A percentile compares a stretch with the other conserved stretches of the same genome.
Evolutionary conservation across 768 basidiomycete genomes (phyloP).

Genomic region (Boletus vermiculosoides): DNA sequence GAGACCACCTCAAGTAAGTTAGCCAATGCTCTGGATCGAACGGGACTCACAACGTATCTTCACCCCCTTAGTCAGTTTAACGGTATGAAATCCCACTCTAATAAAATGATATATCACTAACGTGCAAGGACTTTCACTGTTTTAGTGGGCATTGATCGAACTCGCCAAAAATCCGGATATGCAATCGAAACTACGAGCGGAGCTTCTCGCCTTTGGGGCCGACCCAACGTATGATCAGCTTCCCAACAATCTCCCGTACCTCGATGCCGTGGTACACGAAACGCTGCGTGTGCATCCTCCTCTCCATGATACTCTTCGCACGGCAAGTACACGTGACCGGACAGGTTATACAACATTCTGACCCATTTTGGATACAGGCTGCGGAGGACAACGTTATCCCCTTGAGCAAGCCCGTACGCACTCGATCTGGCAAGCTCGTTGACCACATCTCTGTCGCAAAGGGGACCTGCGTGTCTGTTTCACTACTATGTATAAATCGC

Average conservation of each 20-base stretch:
- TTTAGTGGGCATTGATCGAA: conserved; percentile 56
- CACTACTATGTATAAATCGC: conserved; percentile 47
- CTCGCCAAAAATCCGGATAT: conserved; percentile 43
- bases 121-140: not conserved
- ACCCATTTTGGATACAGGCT: conserved; percentile 35
- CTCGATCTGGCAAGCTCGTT: conserved; percentile 39
- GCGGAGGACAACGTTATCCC: conserved; percentile 58
- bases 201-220: conserved; percentile 42
- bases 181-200: conserved; percentile 49
- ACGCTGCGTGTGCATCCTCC: conserved; percentile 46
- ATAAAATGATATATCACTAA: not conserved
- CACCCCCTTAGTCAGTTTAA: conserved; percentile 8
- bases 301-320: conserved; percentile 23
- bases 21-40: not conserved
- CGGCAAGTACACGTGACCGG: not conserved
- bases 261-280: conserved; percentile 52
- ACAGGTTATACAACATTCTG: not conserved
- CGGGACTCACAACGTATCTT: not conserved
- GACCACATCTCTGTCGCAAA: conserved; percentile 45
- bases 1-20: conserved; percentile 40
- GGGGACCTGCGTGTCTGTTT: conserved; percentile 44
- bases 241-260: conserved; percentile 48
- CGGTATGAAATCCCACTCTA: not conserved
- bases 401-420: conserved; percentile 48
- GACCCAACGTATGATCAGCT: conserved; percentile 60